Evolutionary conservation across 257 asterid species (phyloP).

Genomic region (Solanum dulcamara): DNA sequence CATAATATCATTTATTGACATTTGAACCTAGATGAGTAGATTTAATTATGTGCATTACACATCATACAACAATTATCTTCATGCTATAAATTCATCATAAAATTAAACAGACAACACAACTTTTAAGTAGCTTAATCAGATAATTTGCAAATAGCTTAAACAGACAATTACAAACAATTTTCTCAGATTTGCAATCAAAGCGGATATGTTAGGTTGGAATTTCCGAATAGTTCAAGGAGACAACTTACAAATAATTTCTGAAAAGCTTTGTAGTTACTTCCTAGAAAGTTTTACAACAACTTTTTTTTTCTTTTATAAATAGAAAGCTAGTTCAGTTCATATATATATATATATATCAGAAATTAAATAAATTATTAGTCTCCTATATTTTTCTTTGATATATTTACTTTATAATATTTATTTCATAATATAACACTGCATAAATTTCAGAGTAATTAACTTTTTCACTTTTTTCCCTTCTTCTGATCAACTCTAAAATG

Average conservation of each 20-base stretch:
- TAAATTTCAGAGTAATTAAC: neutral
- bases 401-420: neutral
- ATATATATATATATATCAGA: too few relatives aligned
- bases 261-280: too few relatives aligned
- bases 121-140: too few relatives aligned
- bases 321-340: neutral
- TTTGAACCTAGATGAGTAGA: neutral
- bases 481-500: neutral
- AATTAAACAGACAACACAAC: too few relatives aligned
- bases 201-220: too few relatives aligned
- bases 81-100: too few relatives aligned
- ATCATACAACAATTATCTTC: neutral
- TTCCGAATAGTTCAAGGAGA: too few relatives aligned
- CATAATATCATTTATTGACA: neutral
- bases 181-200: neutral
- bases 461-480: neutral
- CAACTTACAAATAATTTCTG: neutral
- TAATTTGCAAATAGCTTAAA: too few relatives aligned
- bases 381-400: neutral
- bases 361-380: too few relatives aligned
- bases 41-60: neutral
- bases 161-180: too few relatives aligned
- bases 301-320: too few relatives aligned
- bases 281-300: too few relatives aligned
- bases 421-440: neutral